Base-by-base conservation (phyloP, 106 monocot species). In the Allium fistulosum region DNA sequence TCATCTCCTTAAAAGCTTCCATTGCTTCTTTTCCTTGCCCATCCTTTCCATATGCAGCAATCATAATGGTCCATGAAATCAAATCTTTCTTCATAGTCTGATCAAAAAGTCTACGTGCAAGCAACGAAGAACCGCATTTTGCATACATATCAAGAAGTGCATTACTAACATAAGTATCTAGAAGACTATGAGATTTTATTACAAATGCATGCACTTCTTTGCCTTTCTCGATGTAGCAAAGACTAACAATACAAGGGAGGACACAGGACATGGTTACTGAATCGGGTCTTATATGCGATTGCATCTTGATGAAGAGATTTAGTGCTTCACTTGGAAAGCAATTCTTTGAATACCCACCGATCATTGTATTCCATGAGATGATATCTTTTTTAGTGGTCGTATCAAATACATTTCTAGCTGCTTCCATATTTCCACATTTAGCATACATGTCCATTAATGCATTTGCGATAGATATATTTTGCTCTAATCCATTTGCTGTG, bases 361-460 rank as follows among this genome's bases (percentile, higher is more conserved):
- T 89, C 73, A 93, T 58, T 13, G 88, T 84, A 64, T 88, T 86
- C 89, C 89, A 93, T 52, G 89, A 93, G 46, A 93, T 71, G 12
- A 78, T 76, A 72, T 86, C 79, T 69, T 82, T 89, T 4, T 47
- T 51, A 16, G 37, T 51, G 13, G 63, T 82, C 27, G 28, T n/a
- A 61, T 84, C 79, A 58, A 93, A 86, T 37, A 86, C 63, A 51
- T 47, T 47, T 65, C 81, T 75, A 66, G 93, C 93, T 58, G 53
- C 72, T 62, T 74, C 81, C 81, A 86, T 81, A 67, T 68, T 49
- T 48, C 81, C 83, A 72, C 89, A 93, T 65, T 89, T 93, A 26
- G 75, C 81, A 80, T 86, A 83, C 88, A 93, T 89, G 71, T 93
- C 77, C 79, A 93, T 86, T 26, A 93, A 78, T 48, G 93, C 79